Base-by-base conservation (phyloP, 2,329 filamentous ascomycete species). In the Ophiocordyceps camponoti-rufipedis region DNA sequence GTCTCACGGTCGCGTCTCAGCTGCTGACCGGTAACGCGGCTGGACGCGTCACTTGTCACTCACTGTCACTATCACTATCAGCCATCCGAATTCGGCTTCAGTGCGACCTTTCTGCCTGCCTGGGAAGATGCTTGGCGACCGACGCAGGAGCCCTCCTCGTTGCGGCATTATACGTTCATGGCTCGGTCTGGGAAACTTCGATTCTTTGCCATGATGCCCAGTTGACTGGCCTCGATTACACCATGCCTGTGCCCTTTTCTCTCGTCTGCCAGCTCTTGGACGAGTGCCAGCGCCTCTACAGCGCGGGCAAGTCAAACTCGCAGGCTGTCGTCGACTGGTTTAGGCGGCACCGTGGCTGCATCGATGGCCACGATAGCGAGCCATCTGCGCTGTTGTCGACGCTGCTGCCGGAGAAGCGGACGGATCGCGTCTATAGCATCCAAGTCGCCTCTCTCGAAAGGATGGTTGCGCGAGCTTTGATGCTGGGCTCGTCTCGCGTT, bases 401-500 rank as follows among this genome's bases (percentile, higher is more conserved):
- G 3, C 62, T 95, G 1, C 71, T 93, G 0, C 85, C 87, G 0
- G 80, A 87, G 50, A 78, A 72, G 51, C 71, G 86, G 45, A 79
- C 77, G 3, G 86, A 94, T 56, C 74, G 85, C 28, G 82, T 89
- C 2, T 94, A 88, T 57, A 72, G 70, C 35, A 67, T 94, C 1
- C 75, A 84, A 54, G 65, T 74, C 6, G 56, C 63, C 9, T 69
- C 65, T 0, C 66, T 94, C 0, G 74, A 79, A 46, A 75, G 71
- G 44, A 72, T 85, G n/a, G 69, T 94, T 14, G 74, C 71, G 3
- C 73, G 78, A 31, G 74, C 75, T 18, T 67, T 89, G n/a, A 61
- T 71, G 5, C 68, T 94, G 23, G 78, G 81, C 1, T 62, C 66
- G 3, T 75, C 72, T 3, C 73, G 84, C 13, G 67, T 72, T 28